Evolutionary conservation across 495 filamentous ascomycete genomes (phyloP).

Genomic region (Trichocladium uniseriatum): DNA sequence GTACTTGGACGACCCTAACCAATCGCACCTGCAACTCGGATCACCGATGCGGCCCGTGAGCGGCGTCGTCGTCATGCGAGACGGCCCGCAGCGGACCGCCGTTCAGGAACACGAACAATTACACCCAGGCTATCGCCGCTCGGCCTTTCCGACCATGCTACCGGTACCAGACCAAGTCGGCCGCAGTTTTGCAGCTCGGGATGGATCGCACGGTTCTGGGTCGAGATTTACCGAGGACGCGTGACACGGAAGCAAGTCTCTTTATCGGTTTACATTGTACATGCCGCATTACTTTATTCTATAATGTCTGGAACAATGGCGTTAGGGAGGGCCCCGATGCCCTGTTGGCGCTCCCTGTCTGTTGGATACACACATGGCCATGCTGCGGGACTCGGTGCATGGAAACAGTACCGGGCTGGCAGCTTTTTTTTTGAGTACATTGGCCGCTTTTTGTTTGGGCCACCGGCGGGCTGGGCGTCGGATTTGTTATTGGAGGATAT

Average conservation of each 20-base stretch:
- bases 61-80: conserved; percentile 35
- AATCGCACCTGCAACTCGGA: conserved; percentile 29
- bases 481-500: background rate
- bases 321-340: background rate
- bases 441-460: background rate
- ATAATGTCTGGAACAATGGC: conserved; percentile 23
- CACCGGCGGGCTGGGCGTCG: background rate
- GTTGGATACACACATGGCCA: background rate
- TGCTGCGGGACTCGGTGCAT: background rate
- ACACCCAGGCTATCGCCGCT: conserved; percentile 15
- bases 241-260: conserved; percentile 19
- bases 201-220: conserved; percentile 35
- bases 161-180: conserved; percentile 31
- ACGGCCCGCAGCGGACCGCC: conserved; percentile 37
- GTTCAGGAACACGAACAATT: conserved; percentile 36
- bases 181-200: conserved; percentile 36
- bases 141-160: conserved; percentile 23
- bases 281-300: conserved; percentile 16
- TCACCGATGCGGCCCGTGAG: conserved; percentile 41
- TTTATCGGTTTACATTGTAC: conserved; percentile 4
- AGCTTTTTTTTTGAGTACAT: background rate
- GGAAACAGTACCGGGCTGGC: background rate
- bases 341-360: background rate
- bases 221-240: conserved; percentile 48
- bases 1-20: conserved; percentile 29